These are phyloP conservation scores for Hypomontagnella monticulosa DNA, from an alignment of 495 filamentous ascomycete genomes.

Conservation along the genomic window DNA sequence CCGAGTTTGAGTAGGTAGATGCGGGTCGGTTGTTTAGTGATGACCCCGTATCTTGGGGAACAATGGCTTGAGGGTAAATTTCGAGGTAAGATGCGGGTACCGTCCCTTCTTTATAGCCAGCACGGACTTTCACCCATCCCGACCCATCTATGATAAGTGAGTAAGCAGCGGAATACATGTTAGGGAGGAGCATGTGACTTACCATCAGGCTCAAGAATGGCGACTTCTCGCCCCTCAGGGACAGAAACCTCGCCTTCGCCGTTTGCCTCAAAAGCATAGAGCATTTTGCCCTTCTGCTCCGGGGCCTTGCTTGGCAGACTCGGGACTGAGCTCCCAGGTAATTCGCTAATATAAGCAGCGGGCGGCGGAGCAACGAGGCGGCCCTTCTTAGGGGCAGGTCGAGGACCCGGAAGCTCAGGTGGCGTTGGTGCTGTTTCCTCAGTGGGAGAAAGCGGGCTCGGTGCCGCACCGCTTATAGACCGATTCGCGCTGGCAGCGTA, in stretches of 20 bases:
- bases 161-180: slow-evolving; percentile 3
- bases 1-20: slow-evolving; percentile 84
- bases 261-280: slow-evolving; percentile 83
- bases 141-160: slow-evolving; percentile 74
- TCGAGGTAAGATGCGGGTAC: slow-evolving; percentile 83
- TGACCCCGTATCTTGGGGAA: slow-evolving; percentile 61
- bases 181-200: slow-evolving; percentile 46
- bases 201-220: slow-evolving; percentile 90
- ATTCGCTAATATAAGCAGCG: slow-evolving; percentile 74
- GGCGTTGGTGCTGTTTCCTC: slow-evolving; percentile 50
- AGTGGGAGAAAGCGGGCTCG: slow-evolving; percentile 57
- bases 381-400: slow-evolving; percentile 62
- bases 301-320: slow-evolving; percentile 35
- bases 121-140: slow-evolving; percentile 87
- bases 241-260: slow-evolving; percentile 84
- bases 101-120: slow-evolving; percentile 75
- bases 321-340: slow-evolving; percentile 59
- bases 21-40: slow-evolving; percentile 59
- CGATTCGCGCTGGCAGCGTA: slow-evolving; percentile 83
- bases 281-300: slow-evolving; percentile 83
- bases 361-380: slow-evolving; percentile 90
- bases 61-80: slow-evolving; percentile 58
- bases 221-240: slow-evolving; percentile 77
- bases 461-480: slow-evolving; percentile 67
- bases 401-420: slow-evolving; percentile 48